A percentile compares a stretch with the other conserved stretches of the same genome.
Conservation (phyloP, 163 green algal genomes). For the Chloromonas sp. region DNA sequence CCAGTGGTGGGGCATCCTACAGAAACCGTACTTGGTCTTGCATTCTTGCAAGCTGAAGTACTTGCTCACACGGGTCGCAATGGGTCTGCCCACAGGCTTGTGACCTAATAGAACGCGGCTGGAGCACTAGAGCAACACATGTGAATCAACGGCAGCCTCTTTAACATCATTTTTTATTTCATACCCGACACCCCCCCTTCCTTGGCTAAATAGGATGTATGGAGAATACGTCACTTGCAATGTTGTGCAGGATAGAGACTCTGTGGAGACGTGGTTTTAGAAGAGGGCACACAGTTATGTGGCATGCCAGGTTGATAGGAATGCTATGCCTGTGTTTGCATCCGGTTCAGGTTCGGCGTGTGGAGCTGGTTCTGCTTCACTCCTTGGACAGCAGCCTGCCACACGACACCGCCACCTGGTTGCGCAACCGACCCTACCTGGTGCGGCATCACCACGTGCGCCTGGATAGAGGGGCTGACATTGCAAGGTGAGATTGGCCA, state of each 20-base stretch:
- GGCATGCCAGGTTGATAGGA: not conserved
- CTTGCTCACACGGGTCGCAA: no score
- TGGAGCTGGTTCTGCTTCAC: constrained; percentile 74
- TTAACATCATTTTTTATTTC: not conserved
- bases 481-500: constrained; percentile 24
- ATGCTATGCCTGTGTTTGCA: not conserved
- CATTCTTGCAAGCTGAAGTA: no score
- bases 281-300: no score
- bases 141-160: no score
- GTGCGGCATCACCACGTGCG: constrained; percentile 71
- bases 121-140: no score
- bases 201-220: not conserved
- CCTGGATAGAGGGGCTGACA: constrained; percentile 32
- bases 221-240: not conserved
- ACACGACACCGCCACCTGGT: constrained; percentile 50
- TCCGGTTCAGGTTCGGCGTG: constrained; percentile 28
- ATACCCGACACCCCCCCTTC: not conserved
- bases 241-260: no score
- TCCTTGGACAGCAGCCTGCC: constrained; percentile 9
- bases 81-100: no score
- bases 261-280: no score
- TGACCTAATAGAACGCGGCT: no score
- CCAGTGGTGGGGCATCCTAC: no score
- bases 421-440: constrained; percentile 45
- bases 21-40: no score